Percentiles rank a stretch among this genome's conserved stretches.
Evolutionary conservation across 768 basidiomycete genomes (phyloP).

Genomic region (Steccherinum ochraceum): DNA sequence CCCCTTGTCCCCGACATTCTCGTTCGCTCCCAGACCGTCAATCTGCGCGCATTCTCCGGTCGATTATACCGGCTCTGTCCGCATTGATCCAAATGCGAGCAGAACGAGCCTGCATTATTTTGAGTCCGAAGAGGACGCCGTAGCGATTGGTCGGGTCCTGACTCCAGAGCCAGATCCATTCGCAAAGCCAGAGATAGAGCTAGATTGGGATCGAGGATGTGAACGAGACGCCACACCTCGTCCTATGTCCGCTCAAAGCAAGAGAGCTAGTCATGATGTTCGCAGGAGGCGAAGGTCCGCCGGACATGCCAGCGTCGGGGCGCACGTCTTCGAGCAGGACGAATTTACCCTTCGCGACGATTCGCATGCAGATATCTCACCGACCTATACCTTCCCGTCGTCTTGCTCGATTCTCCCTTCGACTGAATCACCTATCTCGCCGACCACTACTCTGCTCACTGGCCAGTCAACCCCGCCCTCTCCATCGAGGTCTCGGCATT

Average conservation of each 20-base stretch:
- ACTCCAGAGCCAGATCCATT: conserved; percentile 24
- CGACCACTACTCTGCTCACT: background rate
- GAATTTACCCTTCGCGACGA: background rate
- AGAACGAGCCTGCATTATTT: background rate
- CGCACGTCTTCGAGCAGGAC: background rate
- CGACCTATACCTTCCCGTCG: background rate
- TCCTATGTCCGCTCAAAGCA: background rate
- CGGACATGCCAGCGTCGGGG: background rate
- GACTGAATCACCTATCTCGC: background rate
- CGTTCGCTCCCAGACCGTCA: background rate
- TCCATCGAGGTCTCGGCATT: background rate
- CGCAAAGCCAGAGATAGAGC: conserved; percentile 16
- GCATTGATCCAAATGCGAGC: background rate
- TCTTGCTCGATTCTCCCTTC: background rate
- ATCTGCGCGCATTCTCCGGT: background rate
- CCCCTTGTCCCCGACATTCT: background rate
- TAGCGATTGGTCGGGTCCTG: conserved; percentile 19
- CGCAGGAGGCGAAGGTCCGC: background rate
- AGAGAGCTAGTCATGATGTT: background rate
- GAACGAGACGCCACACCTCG: background rate
- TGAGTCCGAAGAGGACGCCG: conserved; percentile 10
- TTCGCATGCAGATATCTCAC: background rate
- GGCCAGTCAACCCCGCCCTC: background rate
- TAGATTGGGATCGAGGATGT: background rate
- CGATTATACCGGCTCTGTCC: background rate